Evolutionary conservation across 176 grass and related monocot species (phyloP).

Genomic region (Oryza rufipogon): DNA sequence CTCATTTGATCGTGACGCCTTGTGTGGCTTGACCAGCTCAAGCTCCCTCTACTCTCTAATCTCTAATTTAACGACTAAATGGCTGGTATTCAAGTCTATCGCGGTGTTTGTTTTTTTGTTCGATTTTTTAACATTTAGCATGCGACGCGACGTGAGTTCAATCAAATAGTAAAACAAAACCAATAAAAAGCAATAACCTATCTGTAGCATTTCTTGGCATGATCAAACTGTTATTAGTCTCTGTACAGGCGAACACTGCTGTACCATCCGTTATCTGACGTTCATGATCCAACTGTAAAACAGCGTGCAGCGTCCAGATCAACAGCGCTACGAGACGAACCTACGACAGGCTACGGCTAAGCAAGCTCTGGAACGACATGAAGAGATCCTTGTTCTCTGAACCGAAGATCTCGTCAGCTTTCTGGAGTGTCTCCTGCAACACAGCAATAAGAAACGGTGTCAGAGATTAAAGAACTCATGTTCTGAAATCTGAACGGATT

Average conservation of each 20-base stretch:
- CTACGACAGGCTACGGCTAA: slow-evolving; percentile 61
- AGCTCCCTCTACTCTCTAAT: too few relatives aligned
- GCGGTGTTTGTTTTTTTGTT: neutral
- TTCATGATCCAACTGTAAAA: neutral
- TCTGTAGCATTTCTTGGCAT: neutral
- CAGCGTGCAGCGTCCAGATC: neutral
- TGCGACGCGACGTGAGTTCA: too few relatives aligned
- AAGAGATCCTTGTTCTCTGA: slow-evolving; percentile 79
- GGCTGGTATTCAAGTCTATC: neutral
- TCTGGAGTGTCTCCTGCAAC: slow-evolving; percentile 77
- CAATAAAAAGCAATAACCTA: neutral
- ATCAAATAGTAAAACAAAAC: neutral
- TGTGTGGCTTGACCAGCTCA: too few relatives aligned
- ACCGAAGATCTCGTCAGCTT: slow-evolving; percentile 88
- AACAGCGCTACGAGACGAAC: slow-evolving; percentile 41
- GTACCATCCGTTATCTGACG: neutral
- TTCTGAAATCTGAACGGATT: neutral
- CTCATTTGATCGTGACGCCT: too few relatives aligned
- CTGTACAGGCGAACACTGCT: neutral
- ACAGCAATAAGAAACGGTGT: neutral
- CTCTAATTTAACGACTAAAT: neutral
- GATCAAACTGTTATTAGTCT: neutral
- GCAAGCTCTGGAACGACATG: slow-evolving; percentile 72
- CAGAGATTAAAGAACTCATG: neutral
- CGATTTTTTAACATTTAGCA: neutral